A percentile compares a stretch with the other conserved stretches of the same genome.
These are phyloP conservation scores for Cutaneotrichosporon sp. DNA, from an alignment of 1,284 basidiomycete genomes.

Conservation along the genomic window DNA sequence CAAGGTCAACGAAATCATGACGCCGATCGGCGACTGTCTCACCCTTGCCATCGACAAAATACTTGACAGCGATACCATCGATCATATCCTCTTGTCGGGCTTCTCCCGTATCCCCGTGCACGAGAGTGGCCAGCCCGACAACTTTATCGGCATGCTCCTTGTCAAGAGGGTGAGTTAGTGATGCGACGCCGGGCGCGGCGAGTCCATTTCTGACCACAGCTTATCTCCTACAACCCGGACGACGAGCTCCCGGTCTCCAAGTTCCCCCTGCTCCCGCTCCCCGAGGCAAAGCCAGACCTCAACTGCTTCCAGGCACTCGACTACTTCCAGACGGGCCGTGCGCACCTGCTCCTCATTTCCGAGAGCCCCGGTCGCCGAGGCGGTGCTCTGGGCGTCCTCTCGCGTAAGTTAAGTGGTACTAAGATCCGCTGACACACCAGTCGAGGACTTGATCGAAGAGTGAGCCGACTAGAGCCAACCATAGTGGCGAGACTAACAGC, in stretches of 20 bases:
- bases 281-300: constrained; percentile 80
- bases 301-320: constrained; percentile 62
- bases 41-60: constrained; percentile 61
- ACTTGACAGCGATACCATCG: constrained; percentile 71
- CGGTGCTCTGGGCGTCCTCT: constrained; percentile 77
- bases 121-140: constrained; percentile 64
- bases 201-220: constrained; percentile 51
- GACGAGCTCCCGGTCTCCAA: constrained; percentile 68
- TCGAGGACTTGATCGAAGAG: constrained; percentile 51
- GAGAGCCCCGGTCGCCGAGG: constrained; percentile 71
- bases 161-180: constrained; percentile 85
- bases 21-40: constrained; percentile 60
- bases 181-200: too few species aligned
- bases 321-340: constrained; percentile 86
- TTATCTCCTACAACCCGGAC: constrained; percentile 85
- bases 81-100: constrained; percentile 69
- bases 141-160: constrained; percentile 82
- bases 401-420: constrained; percentile 28
- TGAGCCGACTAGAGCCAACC: constrained; percentile 16
- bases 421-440: constrained; percentile 16
- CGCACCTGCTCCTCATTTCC: constrained; percentile 84
- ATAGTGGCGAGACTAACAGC: too few species aligned
- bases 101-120: constrained; percentile 94
- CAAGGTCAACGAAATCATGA: constrained; percentile 80
- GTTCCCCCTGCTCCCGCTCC: constrained; percentile 74